Evolutionary conservation across 2,329 filamentous ascomycete species (phyloP).

Genomic region (Gnomoniopsis sp.): DNA sequence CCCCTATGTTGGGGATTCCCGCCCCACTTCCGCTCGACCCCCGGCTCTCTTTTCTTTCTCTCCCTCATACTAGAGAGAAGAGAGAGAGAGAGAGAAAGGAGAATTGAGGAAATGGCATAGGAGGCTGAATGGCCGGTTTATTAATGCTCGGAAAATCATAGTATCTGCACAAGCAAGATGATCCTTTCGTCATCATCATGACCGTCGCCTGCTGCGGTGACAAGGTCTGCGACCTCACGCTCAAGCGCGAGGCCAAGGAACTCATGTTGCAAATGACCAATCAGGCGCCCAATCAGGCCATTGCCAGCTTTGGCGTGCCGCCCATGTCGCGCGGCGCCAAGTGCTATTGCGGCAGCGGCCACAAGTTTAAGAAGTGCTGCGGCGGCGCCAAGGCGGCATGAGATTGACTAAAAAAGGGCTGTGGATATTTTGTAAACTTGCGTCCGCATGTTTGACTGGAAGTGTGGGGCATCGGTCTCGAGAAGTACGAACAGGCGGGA

Average conservation of each 20-base stretch:
- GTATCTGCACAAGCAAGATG: conserved; percentile 18
- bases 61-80: not conserved
- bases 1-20: too few relatives aligned
- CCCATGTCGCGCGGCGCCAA: conserved; percentile 16
- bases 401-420: not conserved
- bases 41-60: not conserved
- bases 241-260: conserved; percentile 14
- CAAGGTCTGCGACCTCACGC: conserved; percentile 3
- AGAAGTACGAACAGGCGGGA: too few relatives aligned
- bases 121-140: not conserved
- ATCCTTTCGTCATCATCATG: conserved; percentile 20
- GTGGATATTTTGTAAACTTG: too few relatives aligned
- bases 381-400: not conserved
- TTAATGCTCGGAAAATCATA: too few relatives aligned
- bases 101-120: not conserved
- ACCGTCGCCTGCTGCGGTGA: conserved; percentile 16
- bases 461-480: too few relatives aligned
- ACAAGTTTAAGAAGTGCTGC: conserved; percentile 18
- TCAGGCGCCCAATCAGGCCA: conserved; percentile 14
- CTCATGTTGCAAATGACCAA: conserved; percentile 18
- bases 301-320: conserved; percentile 14
- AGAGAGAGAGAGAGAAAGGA: not conserved
- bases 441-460: not conserved
- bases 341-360: conserved; percentile 18
- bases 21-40: too few relatives aligned